Evolutionary conservation across 768 basidiomycete genomes (phyloP).

Genomic region (Collybia mongolica): DNA sequence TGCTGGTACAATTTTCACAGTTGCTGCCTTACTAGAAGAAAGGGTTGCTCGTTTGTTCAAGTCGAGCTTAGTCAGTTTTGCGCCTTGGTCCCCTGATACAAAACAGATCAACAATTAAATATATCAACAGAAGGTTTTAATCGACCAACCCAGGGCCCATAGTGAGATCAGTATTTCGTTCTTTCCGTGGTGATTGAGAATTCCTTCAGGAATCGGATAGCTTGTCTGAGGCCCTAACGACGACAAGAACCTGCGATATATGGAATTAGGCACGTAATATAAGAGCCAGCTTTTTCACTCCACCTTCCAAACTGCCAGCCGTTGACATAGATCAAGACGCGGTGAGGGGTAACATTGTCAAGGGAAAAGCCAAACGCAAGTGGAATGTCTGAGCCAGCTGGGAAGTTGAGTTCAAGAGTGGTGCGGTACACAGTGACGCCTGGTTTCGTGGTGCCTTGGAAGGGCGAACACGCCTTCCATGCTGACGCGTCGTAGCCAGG

Average conservation of each 20-base stretch:
- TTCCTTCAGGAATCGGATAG: constrained; percentile 42
- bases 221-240: constrained; percentile 43
- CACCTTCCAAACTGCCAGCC: constrained; percentile 74
- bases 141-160: constrained; percentile 30
- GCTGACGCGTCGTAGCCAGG: constrained; percentile 55
- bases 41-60: constrained; percentile 25
- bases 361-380: constrained; percentile 61
- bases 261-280: neutral
- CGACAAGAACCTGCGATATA: constrained; percentile 28
- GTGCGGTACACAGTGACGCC: constrained; percentile 74
- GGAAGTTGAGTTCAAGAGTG: constrained; percentile 52
- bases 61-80: constrained; percentile 25
- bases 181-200: constrained; percentile 31
- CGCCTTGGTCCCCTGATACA: constrained; percentile 22
- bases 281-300: neutral
- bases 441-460: constrained; percentile 41
- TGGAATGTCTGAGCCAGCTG: constrained; percentile 48
- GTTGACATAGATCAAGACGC: constrained; percentile 66
- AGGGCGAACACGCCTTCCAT: constrained; percentile 50
- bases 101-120: neutral
- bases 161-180: constrained; percentile 32
- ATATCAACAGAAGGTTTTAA: neutral
- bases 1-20: constrained; percentile 24
- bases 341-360: constrained; percentile 46
- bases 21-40: constrained; percentile 27